A percentile compares a stretch with the other conserved stretches of the same genome.
Evolutionary conservation across 129 eudicot species (phyloP).

Genomic region (Centaurea solstitialis): DNA sequence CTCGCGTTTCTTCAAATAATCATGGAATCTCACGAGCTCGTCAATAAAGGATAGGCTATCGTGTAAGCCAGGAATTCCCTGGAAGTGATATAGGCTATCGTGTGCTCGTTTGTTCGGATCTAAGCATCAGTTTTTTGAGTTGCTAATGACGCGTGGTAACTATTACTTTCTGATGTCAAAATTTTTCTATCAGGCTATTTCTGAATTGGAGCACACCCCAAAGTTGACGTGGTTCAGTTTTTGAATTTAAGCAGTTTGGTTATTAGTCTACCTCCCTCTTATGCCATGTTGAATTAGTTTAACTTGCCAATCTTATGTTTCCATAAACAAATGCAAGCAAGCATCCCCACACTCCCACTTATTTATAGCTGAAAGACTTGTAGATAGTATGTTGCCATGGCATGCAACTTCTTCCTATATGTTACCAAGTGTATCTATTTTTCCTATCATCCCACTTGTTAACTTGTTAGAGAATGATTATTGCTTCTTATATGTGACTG

Average conservation of each 20-base stretch:
- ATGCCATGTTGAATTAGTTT: not conserved
- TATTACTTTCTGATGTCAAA: constrained; percentile 5
- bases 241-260: constrained; percentile 3
- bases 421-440: not conserved
- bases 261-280: not conserved
- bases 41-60: not conserved
- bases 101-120: too few species aligned
- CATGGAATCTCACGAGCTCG: not conserved
- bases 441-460: not conserved
- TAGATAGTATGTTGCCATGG: too few species aligned
- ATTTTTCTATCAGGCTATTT: constrained; percentile 3
- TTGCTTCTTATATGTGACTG: not conserved
- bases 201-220: not conserved
- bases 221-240: constrained; percentile 3
- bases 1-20: too few species aligned
- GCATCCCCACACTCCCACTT: not conserved
- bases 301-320: not conserved
- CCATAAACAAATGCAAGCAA: not conserved
- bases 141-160: not conserved
- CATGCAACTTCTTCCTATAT: not conserved
- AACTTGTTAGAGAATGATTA: not conserved
- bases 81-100: too few species aligned
- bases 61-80: too few species aligned
- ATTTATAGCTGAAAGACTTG: too few species aligned
- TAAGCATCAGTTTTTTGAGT: too few species aligned